Conservation (phyloP, 2,329 filamentous ascomycete genomes). For the Colletotrichum simmondsii region DNA sequence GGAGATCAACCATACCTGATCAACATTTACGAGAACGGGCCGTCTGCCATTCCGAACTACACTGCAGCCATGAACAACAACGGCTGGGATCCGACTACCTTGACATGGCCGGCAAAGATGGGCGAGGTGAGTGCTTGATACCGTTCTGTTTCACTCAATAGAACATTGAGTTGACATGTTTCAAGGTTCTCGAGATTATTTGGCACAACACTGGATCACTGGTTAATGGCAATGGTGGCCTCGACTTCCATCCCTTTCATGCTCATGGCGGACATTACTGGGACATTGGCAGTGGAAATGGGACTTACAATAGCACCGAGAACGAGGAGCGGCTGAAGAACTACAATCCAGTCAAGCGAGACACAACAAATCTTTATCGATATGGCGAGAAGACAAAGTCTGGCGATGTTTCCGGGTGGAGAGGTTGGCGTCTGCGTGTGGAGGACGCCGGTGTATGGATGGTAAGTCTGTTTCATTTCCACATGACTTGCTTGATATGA, state of each 20-base stretch:
- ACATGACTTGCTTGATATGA: neutral
- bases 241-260: constrained; percentile 65
- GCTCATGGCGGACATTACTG: constrained; percentile 64
- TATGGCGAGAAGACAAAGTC: constrained; percentile 56
- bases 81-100: constrained; percentile 64
- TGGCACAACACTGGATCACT: constrained; percentile 30
- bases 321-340: constrained; percentile 53
- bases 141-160: constrained; percentile 57
- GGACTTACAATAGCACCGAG: constrained; percentile 59
- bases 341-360: constrained; percentile 50
- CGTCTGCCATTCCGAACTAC: constrained; percentile 60
- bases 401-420: constrained; percentile 63
- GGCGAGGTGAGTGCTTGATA: constrained; percentile 61
- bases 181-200: constrained; percentile 24
- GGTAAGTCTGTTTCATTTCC: constrained; percentile 35
- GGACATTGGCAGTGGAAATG: constrained; percentile 64
- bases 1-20: constrained; percentile 58
- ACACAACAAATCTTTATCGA: constrained; percentile 66
- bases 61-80: constrained; percentile 57
- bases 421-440: constrained; percentile 66
- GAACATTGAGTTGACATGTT: neutral
- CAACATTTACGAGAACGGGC: constrained; percentile 60
- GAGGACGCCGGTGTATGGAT: constrained; percentile 69
- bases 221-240: constrained; percentile 47
- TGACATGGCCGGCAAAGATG: constrained; percentile 62